Conservation (phyloP, 129 eudicot genomes). For the Scalesia atractyloides region DNA sequence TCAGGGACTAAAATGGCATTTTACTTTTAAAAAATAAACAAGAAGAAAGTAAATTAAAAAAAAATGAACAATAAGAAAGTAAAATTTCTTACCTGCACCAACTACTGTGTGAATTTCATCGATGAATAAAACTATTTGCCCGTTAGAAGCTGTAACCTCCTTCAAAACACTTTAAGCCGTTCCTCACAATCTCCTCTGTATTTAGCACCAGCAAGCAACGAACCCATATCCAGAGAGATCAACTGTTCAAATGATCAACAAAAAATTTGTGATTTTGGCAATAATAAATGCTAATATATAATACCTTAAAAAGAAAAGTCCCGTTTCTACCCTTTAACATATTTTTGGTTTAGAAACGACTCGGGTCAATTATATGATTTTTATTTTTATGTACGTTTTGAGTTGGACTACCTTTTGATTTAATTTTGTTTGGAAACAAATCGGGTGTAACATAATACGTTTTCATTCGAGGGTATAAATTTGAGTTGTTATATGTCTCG, state of each 20-base stretch:
- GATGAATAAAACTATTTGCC: constrained; percentile 84
- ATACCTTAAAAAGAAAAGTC: no score
- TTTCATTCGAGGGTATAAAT: no score
- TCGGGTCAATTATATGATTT: no score
- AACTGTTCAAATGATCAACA: constrained; percentile 40
- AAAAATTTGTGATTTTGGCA: background rate
- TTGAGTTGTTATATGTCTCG: no score
- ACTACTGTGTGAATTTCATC: constrained; percentile 98
- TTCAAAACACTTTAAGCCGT: constrained; percentile 89
- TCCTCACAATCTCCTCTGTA: constrained; percentile 97
- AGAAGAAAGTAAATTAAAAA: background rate
- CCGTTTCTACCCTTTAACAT: no score
- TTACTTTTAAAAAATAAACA: background rate
- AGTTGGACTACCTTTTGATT: no score
- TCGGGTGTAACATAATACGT: no score
- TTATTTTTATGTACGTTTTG: no score
- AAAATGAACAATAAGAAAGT: background rate
- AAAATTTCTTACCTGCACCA: constrained; percentile 73
- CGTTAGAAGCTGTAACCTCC: constrained; percentile 92
- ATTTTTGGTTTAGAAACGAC: no score
- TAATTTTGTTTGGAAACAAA: no score
- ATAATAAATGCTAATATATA: no score
- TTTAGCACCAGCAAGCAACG: constrained; percentile 97
- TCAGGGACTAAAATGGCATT: no score
- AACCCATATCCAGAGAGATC: constrained; percentile 95